Conservation (phyloP, 2,329 filamentous ascomycete species). For the Colletotrichum phormii region DNA sequence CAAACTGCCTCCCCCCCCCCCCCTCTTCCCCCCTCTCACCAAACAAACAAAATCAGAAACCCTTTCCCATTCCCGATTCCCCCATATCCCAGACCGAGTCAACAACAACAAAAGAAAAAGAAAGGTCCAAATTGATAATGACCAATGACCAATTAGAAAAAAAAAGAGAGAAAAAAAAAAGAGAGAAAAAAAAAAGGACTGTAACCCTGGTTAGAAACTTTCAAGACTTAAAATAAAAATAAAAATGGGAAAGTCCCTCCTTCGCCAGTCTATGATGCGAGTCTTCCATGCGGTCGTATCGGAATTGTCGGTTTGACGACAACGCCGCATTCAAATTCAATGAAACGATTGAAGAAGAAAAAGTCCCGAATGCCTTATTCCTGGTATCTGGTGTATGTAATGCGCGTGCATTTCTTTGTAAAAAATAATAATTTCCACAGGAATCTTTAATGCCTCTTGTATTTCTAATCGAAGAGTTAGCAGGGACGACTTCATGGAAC, state of each 20-base stretch:
- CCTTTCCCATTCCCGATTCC: not conserved
- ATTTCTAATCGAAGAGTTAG: slow-evolving; percentile 54
- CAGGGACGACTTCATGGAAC: no score
- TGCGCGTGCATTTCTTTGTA: slow-evolving; percentile 2
- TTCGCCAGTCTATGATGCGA: slow-evolving; percentile 40
- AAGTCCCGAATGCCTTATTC: not conserved
- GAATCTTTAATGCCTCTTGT: slow-evolving; percentile 55
- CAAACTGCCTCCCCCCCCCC: not conserved
- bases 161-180: no score
- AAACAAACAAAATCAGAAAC: not conserved
- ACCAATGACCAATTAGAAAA: not conserved
- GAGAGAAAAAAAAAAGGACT: no score
- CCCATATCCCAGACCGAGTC: not conserved
- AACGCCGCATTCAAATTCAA: not conserved
- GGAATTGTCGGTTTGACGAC: not conserved
- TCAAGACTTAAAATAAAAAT: not conserved
- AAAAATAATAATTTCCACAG: not conserved
- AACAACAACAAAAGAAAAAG: not conserved
- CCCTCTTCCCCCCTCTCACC: no score
- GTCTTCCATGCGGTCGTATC: slow-evolving; percentile 33
- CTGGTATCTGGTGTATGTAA: slow-evolving; percentile 19
- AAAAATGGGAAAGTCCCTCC: slow-evolving; percentile 15
- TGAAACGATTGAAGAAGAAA: not conserved
- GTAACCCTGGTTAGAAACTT: not conserved
- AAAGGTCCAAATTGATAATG: not conserved